Evolutionary conservation across 1,139 yeast species (phyloP).

Genomic region (Candida freyschussii): DNA sequence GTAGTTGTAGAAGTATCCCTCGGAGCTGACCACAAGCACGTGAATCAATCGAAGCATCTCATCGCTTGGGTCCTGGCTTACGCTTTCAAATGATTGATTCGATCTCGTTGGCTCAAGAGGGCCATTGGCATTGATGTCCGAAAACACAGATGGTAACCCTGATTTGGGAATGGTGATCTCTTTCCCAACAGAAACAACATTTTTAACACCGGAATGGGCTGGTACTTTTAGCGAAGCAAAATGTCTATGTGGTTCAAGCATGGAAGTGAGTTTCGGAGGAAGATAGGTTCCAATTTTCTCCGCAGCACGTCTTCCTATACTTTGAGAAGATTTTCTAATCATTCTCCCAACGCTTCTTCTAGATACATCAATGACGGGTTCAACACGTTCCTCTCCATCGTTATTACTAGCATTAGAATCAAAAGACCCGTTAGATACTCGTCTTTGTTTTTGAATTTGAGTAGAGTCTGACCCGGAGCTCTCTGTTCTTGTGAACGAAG

Average conservation of each 20-base stretch:
- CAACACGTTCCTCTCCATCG: conserved; percentile 32
- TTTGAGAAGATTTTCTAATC: conserved; percentile 52
- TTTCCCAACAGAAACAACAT: conserved; percentile 53
- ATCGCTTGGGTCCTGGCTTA: conserved; percentile 28
- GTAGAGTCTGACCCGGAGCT: conserved; percentile 26
- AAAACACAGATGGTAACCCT: conserved; percentile 23
- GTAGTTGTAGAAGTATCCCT: conserved; percentile 81
- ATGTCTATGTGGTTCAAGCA: conserved; percentile 87
- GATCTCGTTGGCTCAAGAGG: conserved; percentile 1
- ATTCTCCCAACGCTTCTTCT: conserved; percentile 69
- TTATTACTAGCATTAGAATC: conserved; percentile 34
- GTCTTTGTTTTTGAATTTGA: conserved; percentile 24
- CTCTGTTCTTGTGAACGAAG: conserved; percentile 20
- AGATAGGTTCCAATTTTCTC: conserved; percentile 84
- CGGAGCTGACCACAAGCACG: conserved; percentile 79
- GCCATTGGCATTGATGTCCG: conserved; percentile 6
- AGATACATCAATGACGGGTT: conserved; percentile 66
- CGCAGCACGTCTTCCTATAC: conserved; percentile 66
- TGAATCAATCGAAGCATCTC: conserved; percentile 51
- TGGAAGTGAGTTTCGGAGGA: conserved; percentile 79
- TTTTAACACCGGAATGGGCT: conserved; percentile 53
- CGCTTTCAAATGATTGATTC: conserved; percentile 12
- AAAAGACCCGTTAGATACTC: conserved; percentile 29
- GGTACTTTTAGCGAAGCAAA: conserved; percentile 91
- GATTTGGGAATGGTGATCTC: conserved; percentile 31